Percentiles rank a stretch among this genome's conserved stretches.
Evolutionary conservation across 2,329 filamentous ascomycete genomes (phyloP).

Genomic region (Plenodomus tracheiphilus): DNA sequence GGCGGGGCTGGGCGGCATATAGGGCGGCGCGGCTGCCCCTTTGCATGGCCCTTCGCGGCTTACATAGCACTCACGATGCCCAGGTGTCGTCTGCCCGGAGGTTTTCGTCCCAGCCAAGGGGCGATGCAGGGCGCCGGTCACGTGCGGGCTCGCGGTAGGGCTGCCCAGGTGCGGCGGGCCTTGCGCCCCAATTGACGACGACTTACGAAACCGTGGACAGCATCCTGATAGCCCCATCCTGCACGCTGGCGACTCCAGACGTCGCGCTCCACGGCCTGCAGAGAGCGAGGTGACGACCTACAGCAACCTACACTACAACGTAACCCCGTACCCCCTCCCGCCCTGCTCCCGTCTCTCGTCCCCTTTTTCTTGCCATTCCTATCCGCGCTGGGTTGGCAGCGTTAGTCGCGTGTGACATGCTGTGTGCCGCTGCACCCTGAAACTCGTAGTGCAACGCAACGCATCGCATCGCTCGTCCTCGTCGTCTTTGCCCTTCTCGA

Average conservation of each 20-base stretch:
- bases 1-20: background rate
- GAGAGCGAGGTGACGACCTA: background rate
- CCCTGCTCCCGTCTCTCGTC: background rate
- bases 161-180: too few species aligned
- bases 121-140: background rate
- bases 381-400: background rate
- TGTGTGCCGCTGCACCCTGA: constrained; percentile 27
- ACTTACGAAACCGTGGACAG: background rate
- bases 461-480: background rate
- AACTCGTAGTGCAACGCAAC: constrained; percentile 20
- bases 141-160: background rate
- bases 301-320: background rate
- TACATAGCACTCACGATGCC: too few species aligned
- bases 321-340: background rate
- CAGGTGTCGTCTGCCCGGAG: constrained; percentile 1
- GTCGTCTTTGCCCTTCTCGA: background rate
- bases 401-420: constrained; percentile 14
- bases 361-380: background rate
- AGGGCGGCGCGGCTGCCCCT: background rate
- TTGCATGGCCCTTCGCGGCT: background rate
- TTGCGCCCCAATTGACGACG: background rate
- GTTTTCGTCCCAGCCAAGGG: background rate
- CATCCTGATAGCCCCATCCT: too few species aligned
- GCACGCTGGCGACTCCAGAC: background rate
- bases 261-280: background rate